phyloP scores from a whole-genome alignment of 441 rosid species.

The Bocquillonia castaneifolia region DNA sequence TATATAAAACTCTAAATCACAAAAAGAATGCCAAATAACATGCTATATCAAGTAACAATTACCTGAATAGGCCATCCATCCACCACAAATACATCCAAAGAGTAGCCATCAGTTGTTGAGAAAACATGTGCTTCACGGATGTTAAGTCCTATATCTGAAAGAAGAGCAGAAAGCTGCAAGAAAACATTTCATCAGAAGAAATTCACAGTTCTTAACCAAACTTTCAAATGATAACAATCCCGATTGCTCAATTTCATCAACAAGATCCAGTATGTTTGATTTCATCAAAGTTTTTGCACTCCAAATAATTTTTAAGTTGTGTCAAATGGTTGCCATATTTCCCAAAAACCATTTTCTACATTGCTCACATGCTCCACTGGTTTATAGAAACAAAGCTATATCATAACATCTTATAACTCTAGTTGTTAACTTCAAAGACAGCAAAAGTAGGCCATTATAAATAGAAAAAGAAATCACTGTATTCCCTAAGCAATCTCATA shows the following conservation, averaged over 20 bases:
- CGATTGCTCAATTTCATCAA: not conserved
- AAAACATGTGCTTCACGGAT: slow-evolving; percentile 83
- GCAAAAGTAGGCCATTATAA: not conserved
- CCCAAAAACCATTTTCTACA: not conserved
- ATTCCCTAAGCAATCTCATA: not conserved
- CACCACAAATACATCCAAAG: slow-evolving; percentile 75
- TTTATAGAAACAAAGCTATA: not conserved
- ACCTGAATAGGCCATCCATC: slow-evolving; percentile 83
- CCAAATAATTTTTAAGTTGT: not conserved
- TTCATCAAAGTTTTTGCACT: not conserved
- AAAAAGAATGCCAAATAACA: slow-evolving; percentile 6
- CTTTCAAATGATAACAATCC: slow-evolving; percentile 12
- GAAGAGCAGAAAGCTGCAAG: slow-evolving; percentile 71
- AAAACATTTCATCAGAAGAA: slow-evolving; percentile 32
- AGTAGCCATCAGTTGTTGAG: slow-evolving; percentile 73
- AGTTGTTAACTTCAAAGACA: not conserved
- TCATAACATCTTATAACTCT: not conserved
- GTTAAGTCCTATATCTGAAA: slow-evolving; percentile 71
- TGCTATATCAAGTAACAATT: slow-evolving; percentile 14
- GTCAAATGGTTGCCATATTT: not conserved
- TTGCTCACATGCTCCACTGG: not conserved
- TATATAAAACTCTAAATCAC: not conserved
- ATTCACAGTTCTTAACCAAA: slow-evolving; percentile 9
- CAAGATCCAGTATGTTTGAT: not conserved
- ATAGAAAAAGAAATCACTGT: not conserved